Conservation (phyloP, 441 rosid genomes). For the Mallotus repandus region DNA sequence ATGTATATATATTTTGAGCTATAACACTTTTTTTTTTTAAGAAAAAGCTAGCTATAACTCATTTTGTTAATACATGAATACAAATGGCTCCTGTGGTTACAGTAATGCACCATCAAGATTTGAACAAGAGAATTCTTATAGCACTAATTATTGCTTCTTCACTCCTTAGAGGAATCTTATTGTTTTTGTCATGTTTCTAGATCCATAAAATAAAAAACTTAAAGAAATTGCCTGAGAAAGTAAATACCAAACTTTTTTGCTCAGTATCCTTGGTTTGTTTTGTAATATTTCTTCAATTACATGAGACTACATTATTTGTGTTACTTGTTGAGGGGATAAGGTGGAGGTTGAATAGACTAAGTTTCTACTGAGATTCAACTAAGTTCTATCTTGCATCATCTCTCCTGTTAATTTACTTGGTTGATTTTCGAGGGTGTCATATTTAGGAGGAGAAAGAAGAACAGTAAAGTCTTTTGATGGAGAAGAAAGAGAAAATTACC, state of each 20-base stretch:
- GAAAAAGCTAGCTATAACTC: no score
- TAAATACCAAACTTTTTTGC: constrained; percentile 19
- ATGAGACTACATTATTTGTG: not conserved
- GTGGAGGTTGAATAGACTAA: not conserved
- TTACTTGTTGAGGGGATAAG: not conserved
- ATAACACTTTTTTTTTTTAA: no score
- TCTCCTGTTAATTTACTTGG: no score
- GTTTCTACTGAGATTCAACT: not conserved
- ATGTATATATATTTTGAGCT: not conserved
- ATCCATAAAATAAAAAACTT: constrained; percentile 50
- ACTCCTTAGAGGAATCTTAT: constrained; percentile 61
- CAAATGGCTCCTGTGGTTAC: constrained; percentile 40
- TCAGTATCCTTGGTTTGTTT: not conserved
- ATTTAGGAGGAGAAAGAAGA: no score
- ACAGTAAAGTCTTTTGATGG: no score
- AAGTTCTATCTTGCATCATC: no score
- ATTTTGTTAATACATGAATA: constrained; percentile 40
- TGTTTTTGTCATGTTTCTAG: constrained; percentile 61
- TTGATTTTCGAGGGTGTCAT: no score
- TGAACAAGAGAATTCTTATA: constrained; percentile 72
- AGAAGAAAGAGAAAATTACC: no score
- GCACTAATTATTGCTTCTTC: constrained; percentile 47
- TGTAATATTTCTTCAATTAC: not conserved
- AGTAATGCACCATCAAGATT: constrained; percentile 68
- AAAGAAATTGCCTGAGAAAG: constrained; percentile 98